A percentile compares a stretch with the other conserved stretches of the same genome.
These are phyloP conservation scores for Aspergillus bombycis DNA, from an alignment of 2,329 filamentous ascomycete genomes.

Conservation along the genomic window DNA sequence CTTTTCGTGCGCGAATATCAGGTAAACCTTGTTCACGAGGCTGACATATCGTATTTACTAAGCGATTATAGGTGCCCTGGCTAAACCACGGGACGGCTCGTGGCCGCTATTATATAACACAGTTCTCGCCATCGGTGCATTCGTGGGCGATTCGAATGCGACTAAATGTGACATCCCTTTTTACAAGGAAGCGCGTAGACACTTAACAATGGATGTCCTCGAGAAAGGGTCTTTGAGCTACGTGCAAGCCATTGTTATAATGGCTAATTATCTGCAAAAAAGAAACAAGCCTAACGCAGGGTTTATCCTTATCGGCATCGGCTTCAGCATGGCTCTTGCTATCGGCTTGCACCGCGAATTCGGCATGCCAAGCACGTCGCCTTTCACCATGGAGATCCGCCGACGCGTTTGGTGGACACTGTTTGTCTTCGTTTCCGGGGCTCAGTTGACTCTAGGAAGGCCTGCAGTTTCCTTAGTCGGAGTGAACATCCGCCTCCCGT, in stretches of 20 bases:
- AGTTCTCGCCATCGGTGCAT: slow-evolving; percentile 23
- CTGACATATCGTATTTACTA: neutral
- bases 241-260: slow-evolving; percentile 22
- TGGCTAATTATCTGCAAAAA: slow-evolving; percentile 25
- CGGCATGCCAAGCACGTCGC: slow-evolving; percentile 24
- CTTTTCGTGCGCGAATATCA: slow-evolving; percentile 23
- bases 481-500: slow-evolving; percentile 22
- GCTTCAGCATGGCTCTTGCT: slow-evolving; percentile 24
- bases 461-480: slow-evolving; percentile 25
- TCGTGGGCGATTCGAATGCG: slow-evolving; percentile 23
- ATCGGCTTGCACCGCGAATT: slow-evolving; percentile 26
- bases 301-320: slow-evolving; percentile 24
- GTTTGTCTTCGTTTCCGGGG: slow-evolving; percentile 24
- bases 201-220: slow-evolving; percentile 24
- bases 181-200: slow-evolving; percentile 23
- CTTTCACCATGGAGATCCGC: slow-evolving; percentile 25
- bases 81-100: slow-evolving; percentile 22
- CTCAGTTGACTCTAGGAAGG: slow-evolving; percentile 21
- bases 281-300: slow-evolving; percentile 25
- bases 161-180: slow-evolving; percentile 20
- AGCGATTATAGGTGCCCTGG: slow-evolving; percentile 16
- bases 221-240: slow-evolving; percentile 26
- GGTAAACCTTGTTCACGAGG: slow-evolving; percentile 2
- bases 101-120: slow-evolving; percentile 24
- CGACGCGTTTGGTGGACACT: slow-evolving; percentile 27